phyloP scores from a whole-genome alignment of 805 yeast species.

The Kodamaea kaohsiungensis region DNA sequence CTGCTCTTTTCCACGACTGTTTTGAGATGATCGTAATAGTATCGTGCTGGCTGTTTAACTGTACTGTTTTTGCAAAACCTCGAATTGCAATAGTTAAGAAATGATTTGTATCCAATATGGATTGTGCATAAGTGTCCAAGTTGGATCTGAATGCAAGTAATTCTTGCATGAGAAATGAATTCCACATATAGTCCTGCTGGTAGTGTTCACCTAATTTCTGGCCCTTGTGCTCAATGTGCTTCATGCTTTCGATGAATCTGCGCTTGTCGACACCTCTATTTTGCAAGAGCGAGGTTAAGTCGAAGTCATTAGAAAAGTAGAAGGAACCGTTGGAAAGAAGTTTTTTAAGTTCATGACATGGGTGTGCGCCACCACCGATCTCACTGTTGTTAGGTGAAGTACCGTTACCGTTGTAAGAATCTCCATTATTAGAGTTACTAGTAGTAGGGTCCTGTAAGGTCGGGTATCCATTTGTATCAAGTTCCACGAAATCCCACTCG shows the following conservation, averaged over 20 bases:
- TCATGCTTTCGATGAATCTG: conserved; percentile 13
- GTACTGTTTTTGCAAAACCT: conserved; percentile 87
- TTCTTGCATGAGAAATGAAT: conserved; percentile 84
- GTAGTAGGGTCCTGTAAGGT: conserved; percentile 26
- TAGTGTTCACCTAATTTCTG: conserved; percentile 39
- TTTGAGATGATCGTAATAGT: conserved; percentile 80
- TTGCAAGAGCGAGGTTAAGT: conserved; percentile 85
- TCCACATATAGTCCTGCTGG: conserved; percentile 96
- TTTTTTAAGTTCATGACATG: conserved; percentile 78
- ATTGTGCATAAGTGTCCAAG: conserved; percentile 59
- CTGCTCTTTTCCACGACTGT: conserved; percentile 97
- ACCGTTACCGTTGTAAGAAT: conserved; percentile 10
- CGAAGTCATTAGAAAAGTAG: conserved; percentile 90
- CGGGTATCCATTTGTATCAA: conserved; percentile 71
- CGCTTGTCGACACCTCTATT: conserved; percentile 57
- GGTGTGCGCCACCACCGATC: conserved; percentile 50
- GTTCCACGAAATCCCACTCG: conserved; percentile 77
- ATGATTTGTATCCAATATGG: conserved; percentile 68
- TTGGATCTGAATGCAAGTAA: conserved; percentile 72
- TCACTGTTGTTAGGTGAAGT: neutral
- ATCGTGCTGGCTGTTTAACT: conserved; percentile 40
- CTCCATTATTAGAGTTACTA: neutral
- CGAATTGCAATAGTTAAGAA: conserved; percentile 90
- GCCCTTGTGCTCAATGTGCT: conserved; percentile 4
- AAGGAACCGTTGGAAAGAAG: conserved; percentile 85